A percentile compares a stretch with the other conserved stretches of the same genome.
These are phyloP conservation scores for Pezizomycotina sp. DNA, from an alignment of 2,329 filamentous ascomycete species.

Conservation along the genomic window DNA sequence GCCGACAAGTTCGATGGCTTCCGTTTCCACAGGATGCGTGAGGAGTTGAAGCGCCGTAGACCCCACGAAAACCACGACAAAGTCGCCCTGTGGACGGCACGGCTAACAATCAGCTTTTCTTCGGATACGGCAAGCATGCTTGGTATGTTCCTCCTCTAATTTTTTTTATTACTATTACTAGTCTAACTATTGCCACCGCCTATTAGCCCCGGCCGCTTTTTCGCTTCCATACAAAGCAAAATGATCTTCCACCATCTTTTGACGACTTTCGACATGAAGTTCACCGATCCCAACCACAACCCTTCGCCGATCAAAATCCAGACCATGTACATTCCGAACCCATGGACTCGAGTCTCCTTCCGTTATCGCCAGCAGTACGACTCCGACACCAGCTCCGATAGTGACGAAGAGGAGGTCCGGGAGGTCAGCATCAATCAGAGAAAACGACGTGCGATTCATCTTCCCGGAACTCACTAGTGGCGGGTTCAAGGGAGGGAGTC, in stretches of 20 bases:
- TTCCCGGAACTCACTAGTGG: too few species aligned
- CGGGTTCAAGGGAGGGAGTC: too few species aligned
- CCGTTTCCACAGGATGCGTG: constrained; percentile 17
- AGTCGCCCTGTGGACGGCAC: constrained; percentile 13
- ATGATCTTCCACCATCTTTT: constrained; percentile 16
- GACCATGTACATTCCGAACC: constrained; percentile 18
- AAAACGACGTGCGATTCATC: too few species aligned
- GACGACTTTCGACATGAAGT: constrained; percentile 14
- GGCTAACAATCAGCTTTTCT: constrained; percentile 14
- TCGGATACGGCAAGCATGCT: constrained; percentile 15
- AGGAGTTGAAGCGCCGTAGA: too few species aligned
- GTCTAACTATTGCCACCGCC: too few species aligned
- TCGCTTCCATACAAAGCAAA: constrained; percentile 15
- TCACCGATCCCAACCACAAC: constrained; percentile 3
- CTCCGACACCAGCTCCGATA: too few species aligned
- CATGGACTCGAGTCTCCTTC: constrained; percentile 10
- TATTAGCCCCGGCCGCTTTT: constrained; percentile 19
- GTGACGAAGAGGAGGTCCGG: too few species aligned
- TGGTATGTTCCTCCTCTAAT: too few species aligned
- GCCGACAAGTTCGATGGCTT: constrained; percentile 12
- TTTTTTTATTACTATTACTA: too few species aligned
- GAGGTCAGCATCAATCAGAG: too few species aligned
- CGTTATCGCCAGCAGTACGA: too few species aligned
- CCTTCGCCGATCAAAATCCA: constrained; percentile 13
- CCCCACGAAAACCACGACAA: constrained; percentile 8